Conservation (phyloP, 371 early-diverging fungal species). For the Actinomucor elegans region DNA sequence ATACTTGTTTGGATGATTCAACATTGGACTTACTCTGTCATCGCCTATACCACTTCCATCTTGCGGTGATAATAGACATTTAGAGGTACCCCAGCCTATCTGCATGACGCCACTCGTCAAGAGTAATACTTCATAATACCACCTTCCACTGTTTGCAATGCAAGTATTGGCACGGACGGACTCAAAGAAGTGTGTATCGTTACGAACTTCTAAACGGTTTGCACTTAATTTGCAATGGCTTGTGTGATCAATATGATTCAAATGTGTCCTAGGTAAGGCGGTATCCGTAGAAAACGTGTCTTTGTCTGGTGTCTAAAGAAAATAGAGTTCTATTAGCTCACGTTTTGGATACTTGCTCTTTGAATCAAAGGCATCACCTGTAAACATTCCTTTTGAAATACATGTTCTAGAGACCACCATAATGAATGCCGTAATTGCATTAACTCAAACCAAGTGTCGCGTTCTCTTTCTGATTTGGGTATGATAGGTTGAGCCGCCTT, state of each 20-base stretch:
- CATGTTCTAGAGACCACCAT: background rate
- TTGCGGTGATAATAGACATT: slow-evolving; percentile 59
- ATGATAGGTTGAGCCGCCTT: too few relatives aligned
- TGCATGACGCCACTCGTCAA: slow-evolving; percentile 62
- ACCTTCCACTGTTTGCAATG: slow-evolving; percentile 25
- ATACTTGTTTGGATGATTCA: too few relatives aligned
- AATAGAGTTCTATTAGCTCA: too few relatives aligned
- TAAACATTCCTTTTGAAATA: too few relatives aligned
- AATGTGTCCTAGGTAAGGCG: slow-evolving; percentile 16
- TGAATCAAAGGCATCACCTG: too few relatives aligned
- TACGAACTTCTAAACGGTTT: slow-evolving; percentile 35
- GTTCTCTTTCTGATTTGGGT: background rate
- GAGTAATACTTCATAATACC: slow-evolving; percentile 61
- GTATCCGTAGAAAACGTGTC: too few relatives aligned
- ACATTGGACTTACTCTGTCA: slow-evolving; percentile 40
- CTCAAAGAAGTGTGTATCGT: slow-evolving; percentile 44
- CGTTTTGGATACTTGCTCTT: too few relatives aligned
- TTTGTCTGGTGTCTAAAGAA: too few relatives aligned
- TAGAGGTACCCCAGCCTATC: slow-evolving; percentile 61
- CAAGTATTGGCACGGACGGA: slow-evolving; percentile 35
- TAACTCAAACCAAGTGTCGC: background rate
- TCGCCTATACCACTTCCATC: slow-evolving; percentile 63
- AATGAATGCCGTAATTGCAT: slow-evolving; percentile 1
- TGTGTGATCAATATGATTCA: slow-evolving; percentile 38
- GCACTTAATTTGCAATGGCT: slow-evolving; percentile 37